These are phyloP conservation scores for Malassezia caprae DNA, from an alignment of 1,284 basidiomycete species.

Conservation along the genomic window DNA sequence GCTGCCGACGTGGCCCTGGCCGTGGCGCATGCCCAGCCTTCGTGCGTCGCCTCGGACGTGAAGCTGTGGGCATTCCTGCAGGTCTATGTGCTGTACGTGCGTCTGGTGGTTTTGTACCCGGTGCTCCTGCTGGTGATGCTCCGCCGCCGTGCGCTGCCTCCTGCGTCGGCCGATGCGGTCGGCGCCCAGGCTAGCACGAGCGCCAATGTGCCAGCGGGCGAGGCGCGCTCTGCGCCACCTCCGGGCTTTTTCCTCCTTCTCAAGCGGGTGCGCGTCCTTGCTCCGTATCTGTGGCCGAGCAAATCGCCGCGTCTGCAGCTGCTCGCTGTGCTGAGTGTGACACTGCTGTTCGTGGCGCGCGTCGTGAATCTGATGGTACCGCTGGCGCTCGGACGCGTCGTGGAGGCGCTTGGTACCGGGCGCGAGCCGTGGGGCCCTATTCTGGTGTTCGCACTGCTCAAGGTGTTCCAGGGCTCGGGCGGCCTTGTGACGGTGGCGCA, in stretches of 20 bases:
- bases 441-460: constrained; percentile 45
- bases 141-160: not conserved
- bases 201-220: constrained; percentile 21
- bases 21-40: constrained; percentile 18
- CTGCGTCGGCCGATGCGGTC: constrained; percentile 8
- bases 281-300: constrained; percentile 72
- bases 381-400: constrained; percentile 60
- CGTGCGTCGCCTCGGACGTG: constrained; percentile 17
- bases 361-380: constrained; percentile 66
- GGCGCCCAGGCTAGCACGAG: constrained; percentile 18
- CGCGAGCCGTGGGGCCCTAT: constrained; percentile 32
- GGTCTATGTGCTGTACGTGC: constrained; percentile 26
- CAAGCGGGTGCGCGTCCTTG: constrained; percentile 55
- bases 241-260: constrained; percentile 35
- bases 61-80: constrained; percentile 32
- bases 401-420: constrained; percentile 50
- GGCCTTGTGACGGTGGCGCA: constrained; percentile 41
- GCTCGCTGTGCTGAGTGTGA: constrained; percentile 60
- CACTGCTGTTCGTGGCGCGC: constrained; percentile 64
- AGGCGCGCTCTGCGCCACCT: constrained; percentile 24
- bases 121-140: not conserved
- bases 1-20: constrained; percentile 24
- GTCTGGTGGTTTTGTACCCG: constrained; percentile 25
- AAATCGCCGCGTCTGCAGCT: constrained; percentile 60
- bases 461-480: constrained; percentile 50